Base-by-base conservation (phyloP, 2,329 filamentous ascomycete species). In the Pseudogymnoascus sp. region DNA sequence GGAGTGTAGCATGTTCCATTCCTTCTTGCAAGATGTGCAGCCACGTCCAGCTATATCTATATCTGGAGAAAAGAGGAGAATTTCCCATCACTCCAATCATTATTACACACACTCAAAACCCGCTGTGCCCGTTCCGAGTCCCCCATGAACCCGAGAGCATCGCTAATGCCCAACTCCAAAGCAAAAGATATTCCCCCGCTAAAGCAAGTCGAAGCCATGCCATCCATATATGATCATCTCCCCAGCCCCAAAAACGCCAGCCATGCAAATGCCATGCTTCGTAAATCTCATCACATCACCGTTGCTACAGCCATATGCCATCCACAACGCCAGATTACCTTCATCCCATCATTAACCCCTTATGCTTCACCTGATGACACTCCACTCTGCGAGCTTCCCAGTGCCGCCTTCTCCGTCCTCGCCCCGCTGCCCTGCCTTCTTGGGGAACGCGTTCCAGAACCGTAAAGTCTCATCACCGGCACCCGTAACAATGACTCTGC, bases 371-470 rank as follows among this genome's bases (percentile, higher is more conserved):
- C 91, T 86, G 70, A 96, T 96, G 61, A 92, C 86, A 60, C 89
- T 89, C 89, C 90, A 94, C 73, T 91, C 89, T 42, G 86, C 84
- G 63, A 94, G 79, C 67, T 83, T 82, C 60, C 86, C 79, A 45
- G 79, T 79, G 11, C 82, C 78, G 41, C 75, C 77, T 63, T 86
- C 84, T 67, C 87, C 86, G 45, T 89, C 87, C 64, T 89, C 87
- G 65, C 87, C 82, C 62, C 81, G 79, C 64, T 84, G 81, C 25
- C 88, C 87, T 28, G 89, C 86, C 71, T 91, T 88, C 71, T 89
- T 88, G 64, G 90, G 91, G 77, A 99, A 99, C 2, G 94, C 89
- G 63, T 94, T 94, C 94, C 94, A 99, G 77, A 99, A 99, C 45
- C 94, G 82, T 59, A 99, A 76, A 0, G 94, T 99, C 78, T 99